These are phyloP conservation scores for Aspergillus carlsbadensis DNA, from an alignment of 495 filamentous ascomycete genomes.

Conservation along the genomic window DNA sequence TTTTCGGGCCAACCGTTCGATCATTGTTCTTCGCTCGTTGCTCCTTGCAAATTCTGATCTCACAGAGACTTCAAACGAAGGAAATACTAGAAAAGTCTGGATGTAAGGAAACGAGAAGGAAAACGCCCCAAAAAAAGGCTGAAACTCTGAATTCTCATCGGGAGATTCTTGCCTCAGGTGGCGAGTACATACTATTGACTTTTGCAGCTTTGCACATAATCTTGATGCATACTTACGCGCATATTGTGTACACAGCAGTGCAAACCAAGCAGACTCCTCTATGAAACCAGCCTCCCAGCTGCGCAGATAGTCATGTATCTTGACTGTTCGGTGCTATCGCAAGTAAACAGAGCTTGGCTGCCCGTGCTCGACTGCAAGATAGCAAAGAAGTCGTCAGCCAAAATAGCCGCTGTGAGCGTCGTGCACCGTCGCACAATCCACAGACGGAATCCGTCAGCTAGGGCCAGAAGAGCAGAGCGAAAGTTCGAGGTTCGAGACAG, in stretches of 20 bases:
- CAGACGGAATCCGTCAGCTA: neutral
- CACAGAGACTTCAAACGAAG: neutral
- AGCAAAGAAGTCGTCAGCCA: conserved; percentile 11
- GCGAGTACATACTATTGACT: neutral
- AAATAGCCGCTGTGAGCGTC: conserved; percentile 15
- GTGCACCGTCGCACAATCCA: conserved; percentile 11
- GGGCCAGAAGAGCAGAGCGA: neutral
- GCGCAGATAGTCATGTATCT: neutral
- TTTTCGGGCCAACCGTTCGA: neutral
- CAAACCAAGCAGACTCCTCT: neutral
- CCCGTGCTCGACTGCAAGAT: conserved; percentile 12
- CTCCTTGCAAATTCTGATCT: neutral
- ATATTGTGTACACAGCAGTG: conserved; percentile 1
- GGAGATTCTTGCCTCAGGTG: conserved; percentile 5
- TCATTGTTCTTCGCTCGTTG: neutral
- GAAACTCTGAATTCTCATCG: neutral
- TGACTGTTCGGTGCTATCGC: neutral
- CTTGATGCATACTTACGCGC: neutral
- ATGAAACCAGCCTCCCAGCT: neutral
- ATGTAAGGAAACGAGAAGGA: neutral
- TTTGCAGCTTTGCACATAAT: conserved; percentile 1
- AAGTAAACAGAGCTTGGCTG: neutral
- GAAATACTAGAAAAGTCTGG: neutral
- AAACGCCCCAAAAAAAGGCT: neutral
- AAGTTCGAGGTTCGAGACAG: conserved; percentile 3